Evolutionary conservation across 2,329 filamentous ascomycete genomes (phyloP), one percentile per base, ranked within the genome.

Genomic region (Xylaria sp.): DNA sequence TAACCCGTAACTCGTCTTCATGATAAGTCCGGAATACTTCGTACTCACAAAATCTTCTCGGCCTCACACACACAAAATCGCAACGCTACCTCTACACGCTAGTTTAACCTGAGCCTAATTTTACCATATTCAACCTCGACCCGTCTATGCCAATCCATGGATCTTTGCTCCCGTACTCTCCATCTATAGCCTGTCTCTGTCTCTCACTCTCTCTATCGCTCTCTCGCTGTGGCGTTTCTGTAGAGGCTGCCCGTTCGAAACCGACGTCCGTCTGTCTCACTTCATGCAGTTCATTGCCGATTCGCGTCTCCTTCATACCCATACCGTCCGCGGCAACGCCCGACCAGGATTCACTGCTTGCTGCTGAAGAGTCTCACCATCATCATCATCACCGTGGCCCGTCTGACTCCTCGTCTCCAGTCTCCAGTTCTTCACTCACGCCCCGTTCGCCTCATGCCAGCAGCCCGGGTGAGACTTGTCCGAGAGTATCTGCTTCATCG

Each of bases 271-370:
- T 46, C 42, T 42, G 37, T 46, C 61, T 63, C 61, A 60, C 56
- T 63, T 61, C 53, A 60, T 63, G 61, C 61, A 59, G 59, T 56
- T 51, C 55, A 58, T 57, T n/a, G 23, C 61, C 58, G 61, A 63
- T 56, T 59, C 60, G 55, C 49, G 44, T 48, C 51, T 42, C 58
- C 46, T 42, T 51, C 58, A 55, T 52, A 47, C 55, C 54, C 58
- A 55, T 44, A 47, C 55, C 54, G 54, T 51, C 34, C 54, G 48
- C 59, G 23, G 59, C 54, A 37, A 44, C 10, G 42, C 48, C 42
- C 51, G 44, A 46, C 52, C 52, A 57, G 54, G 59, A 51, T 55
- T 52, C 13, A 46, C 11, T 48, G 50, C 58, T 54, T 46, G 55
- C 46, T 47, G 55, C 56, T 56, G 56, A 44, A 52, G 44, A 47